Evolutionary conservation across 2,329 filamentous ascomycete genomes (phyloP).

Genomic region (Penicillium decumbens): DNA sequence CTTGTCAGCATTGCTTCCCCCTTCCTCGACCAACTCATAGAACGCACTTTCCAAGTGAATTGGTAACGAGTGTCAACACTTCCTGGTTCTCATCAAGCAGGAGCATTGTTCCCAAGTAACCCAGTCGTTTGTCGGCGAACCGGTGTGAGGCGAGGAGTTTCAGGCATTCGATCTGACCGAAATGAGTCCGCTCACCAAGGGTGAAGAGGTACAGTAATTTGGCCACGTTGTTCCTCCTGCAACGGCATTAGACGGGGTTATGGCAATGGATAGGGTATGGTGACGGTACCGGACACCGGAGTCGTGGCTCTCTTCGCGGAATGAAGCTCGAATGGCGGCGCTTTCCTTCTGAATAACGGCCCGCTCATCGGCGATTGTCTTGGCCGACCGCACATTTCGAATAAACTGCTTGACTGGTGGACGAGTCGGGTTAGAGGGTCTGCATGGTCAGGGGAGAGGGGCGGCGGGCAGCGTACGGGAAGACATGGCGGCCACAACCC

Average conservation of each 20-base stretch:
- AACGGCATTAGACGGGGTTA: slow-evolving; percentile 21
- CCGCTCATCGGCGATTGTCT: slow-evolving; percentile 97
- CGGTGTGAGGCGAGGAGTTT: slow-evolving; percentile 94
- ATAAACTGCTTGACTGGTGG: slow-evolving; percentile 95
- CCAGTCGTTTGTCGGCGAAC: slow-evolving; percentile 94
- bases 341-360: slow-evolving; percentile 99
- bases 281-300: slow-evolving; percentile 68
- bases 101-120: slow-evolving; percentile 93
- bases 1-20: slow-evolving; percentile 33
- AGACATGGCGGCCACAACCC: slow-evolving; percentile 53
- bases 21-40: neutral
- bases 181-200: slow-evolving; percentile 93
- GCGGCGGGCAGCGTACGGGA: slow-evolving; percentile 47
- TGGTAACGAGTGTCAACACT: slow-evolving; percentile 92
- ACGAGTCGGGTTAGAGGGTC: slow-evolving; percentile 10
- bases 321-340: slow-evolving; percentile 93
- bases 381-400: slow-evolving; percentile 94
- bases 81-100: slow-evolving; percentile 97
- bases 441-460: slow-evolving; percentile 23
- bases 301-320: slow-evolving; percentile 93
- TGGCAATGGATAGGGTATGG: slow-evolving; percentile 2
- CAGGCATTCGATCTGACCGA: slow-evolving; percentile 98
- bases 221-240: slow-evolving; percentile 94
- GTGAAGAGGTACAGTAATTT: slow-evolving; percentile 98
- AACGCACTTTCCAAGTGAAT: slow-evolving; percentile 89